Conservation (phyloP, 305 asterid genomes). For the Fraxinus greggii region DNA sequence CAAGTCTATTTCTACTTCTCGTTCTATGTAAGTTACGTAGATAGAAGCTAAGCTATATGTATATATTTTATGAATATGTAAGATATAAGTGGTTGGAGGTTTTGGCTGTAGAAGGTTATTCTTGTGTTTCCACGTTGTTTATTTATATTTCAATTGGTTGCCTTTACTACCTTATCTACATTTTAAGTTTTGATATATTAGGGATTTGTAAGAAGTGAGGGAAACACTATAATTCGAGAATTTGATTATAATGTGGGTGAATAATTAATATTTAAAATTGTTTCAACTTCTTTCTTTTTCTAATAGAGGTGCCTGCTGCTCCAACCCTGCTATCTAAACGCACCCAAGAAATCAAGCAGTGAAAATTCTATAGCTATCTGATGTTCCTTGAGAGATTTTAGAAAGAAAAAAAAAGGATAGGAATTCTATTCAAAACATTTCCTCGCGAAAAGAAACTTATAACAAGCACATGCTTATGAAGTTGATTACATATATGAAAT, state of each 20-base stretch:
- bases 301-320: background rate
- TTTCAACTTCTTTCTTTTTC: background rate
- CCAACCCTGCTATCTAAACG: background rate
- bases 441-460: background rate
- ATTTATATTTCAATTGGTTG: background rate
- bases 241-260: background rate
- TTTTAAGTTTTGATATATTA: background rate
- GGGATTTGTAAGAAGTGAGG: background rate
- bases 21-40: background rate
- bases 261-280: background rate
- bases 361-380: background rate
- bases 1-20: constrained; percentile 8
- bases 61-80: background rate
- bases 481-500: background rate
- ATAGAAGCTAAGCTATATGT: background rate
- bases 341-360: background rate
- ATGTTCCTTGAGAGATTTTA: background rate
- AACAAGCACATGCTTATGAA: background rate
- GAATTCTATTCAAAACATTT: background rate
- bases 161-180: background rate
- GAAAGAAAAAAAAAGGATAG: background rate
- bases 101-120: background rate
- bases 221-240: background rate
- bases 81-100: background rate
- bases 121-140: background rate